Evolutionary conservation across 305 asterid species (phyloP), one percentile per base, ranked within the genome.

Genomic region (Striga hermonthica): DNA sequence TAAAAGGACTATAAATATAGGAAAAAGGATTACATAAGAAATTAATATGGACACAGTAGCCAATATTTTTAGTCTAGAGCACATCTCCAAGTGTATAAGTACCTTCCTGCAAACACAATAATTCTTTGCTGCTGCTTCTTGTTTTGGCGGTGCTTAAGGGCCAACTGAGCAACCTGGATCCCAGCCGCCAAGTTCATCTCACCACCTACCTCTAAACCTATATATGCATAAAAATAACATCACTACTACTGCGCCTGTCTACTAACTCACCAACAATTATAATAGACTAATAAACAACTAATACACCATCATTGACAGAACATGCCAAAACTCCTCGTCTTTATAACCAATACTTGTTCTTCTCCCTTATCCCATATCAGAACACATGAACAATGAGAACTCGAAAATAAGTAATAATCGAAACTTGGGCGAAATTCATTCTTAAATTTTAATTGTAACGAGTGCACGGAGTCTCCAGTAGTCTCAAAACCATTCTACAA

Each of bases 121-220:
- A 93, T 90, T 80, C 99, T 86, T 67, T 88, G 97, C 53, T 93
- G 97, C 59, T 93, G 99, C 83, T 90, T 93, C 84, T 93, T 93
- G 78, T 93, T 93, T 72, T 90, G 99, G 55, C 97, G 92, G 79
- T 93, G 99, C 87, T 93, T 93, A 67, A 93, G 90, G 69, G 99
- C 96, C 80, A 90, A 75, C 81, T 93, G 95, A 6, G 99, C 99
- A 64, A 93, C 95, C 82, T 93, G 99, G 74, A 93, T 90, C 62
- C 95, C 99, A 66, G 95, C 90, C 14, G 97, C 90, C 80, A 93
- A 79, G 75, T 88, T 90, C 91, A 82, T 86, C 80, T 90, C 97
- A 63, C 96, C 96, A 0, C 97, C 96, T 35, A 88, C 77, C 75
- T 90, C 97, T 68, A 93, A 59, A 60, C 96, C 99, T 93, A 68